A percentile compares a stretch with the other conserved stretches of the same genome.
These are phyloP conservation scores for Eucalyptus curtisii DNA, from an alignment of 345 rosid species.

Conservation along the genomic window DNA sequence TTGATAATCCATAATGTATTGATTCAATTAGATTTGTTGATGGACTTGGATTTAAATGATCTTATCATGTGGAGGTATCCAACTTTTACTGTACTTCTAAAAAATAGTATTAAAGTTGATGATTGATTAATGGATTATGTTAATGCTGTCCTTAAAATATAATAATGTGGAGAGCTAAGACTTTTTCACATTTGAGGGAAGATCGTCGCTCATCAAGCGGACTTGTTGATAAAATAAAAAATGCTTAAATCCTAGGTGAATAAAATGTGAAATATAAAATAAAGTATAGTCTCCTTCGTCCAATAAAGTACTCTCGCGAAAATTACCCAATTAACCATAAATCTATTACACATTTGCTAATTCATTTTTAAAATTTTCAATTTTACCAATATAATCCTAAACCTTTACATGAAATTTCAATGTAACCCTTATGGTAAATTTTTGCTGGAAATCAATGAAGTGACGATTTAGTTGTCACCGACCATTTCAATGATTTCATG, in stretches of 20 bases:
- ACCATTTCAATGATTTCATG: not conserved
- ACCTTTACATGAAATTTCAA: not conserved
- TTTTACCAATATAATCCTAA: not conserved
- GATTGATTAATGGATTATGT: not conserved
- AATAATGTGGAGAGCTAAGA: not conserved
- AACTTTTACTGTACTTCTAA: not conserved
- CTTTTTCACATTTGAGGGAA: not conserved
- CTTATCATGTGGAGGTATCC: not conserved
- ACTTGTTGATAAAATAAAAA: not conserved
- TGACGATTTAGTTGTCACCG: accelerated
- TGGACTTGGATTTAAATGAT: not conserved
- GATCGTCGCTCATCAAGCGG: not conserved
- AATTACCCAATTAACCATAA: not conserved
- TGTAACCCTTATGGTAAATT: accelerated
- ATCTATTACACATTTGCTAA: accelerated
- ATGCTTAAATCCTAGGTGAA: not conserved
- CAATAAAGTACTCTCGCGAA: accelerated
- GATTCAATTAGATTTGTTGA: not conserved
- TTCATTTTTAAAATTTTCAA: not conserved
- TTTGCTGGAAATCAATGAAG: not conserved
- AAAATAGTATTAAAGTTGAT: not conserved
- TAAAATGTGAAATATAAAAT: not conserved
- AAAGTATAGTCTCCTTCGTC: not conserved
- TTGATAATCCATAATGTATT: no score
- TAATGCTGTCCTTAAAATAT: not conserved